Evolutionary conservation across 345 rosid genomes (phyloP).

Genomic region (Microcos paniculata): DNA sequence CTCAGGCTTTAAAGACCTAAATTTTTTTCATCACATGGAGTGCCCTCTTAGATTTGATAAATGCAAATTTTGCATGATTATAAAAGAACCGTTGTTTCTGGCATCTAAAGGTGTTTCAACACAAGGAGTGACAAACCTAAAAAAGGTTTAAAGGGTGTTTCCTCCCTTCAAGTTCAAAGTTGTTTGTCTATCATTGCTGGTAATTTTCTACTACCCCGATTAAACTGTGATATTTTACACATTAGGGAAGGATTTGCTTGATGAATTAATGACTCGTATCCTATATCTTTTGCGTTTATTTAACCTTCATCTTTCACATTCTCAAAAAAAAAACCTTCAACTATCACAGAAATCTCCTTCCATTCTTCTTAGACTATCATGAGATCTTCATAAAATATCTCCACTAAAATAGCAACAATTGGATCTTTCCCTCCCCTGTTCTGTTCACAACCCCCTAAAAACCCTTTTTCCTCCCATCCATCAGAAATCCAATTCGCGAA

Average conservation of each 20-base stretch:
- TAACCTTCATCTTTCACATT: too few species aligned
- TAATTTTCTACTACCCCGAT: neutral
- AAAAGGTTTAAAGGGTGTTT: neutral
- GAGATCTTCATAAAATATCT: neutral
- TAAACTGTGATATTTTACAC: neutral
- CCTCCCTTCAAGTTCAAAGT: neutral
- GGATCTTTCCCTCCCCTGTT: neutral
- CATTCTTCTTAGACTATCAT: neutral
- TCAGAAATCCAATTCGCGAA: neutral
- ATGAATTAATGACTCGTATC: neutral
- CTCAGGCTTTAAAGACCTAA: neutral
- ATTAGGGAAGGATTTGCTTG: neutral
- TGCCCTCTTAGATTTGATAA: neutral
- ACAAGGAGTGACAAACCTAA: too few species aligned
- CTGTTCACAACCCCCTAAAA: neutral
- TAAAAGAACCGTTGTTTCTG: neutral
- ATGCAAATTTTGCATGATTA: neutral
- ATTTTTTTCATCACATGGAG: neutral
- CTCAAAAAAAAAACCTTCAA: too few species aligned
- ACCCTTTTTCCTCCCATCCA: neutral
- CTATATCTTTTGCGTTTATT: neutral
- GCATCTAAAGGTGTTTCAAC: too few species aligned
- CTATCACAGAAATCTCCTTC: neutral
- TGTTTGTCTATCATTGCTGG: neutral
- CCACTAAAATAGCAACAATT: neutral